Conservation (phyloP, 306 rosid species). For the Vicia villosa region DNA sequence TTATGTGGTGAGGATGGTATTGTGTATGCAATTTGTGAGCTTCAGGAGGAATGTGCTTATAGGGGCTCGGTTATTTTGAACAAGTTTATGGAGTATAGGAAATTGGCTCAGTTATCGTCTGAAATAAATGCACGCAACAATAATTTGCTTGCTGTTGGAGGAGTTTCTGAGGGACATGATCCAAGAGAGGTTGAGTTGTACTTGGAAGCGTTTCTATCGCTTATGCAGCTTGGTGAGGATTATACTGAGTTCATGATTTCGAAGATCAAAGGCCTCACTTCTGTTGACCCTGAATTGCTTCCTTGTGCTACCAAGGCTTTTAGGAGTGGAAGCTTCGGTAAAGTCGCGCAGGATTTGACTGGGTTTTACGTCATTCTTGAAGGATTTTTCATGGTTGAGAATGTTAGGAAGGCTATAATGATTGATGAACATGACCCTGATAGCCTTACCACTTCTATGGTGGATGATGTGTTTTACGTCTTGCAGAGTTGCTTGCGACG, state of each 20-base stretch:
- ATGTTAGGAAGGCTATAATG: conserved; percentile 85
- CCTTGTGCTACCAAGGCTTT: conserved; percentile 90
- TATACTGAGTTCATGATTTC: conserved; percentile 85
- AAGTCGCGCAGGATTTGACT: conserved; percentile 80
- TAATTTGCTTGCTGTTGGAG: conserved; percentile 80
- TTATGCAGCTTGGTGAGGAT: conserved; percentile 95
- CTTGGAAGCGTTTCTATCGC: conserved; percentile 79
- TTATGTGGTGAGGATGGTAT: conserved; percentile 96
- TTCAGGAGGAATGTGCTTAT: conserved; percentile 93
- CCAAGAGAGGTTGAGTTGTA: conserved; percentile 84
- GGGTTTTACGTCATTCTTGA: conserved; percentile 90
- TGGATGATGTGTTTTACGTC: conserved; percentile 94
- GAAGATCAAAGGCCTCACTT: conserved; percentile 77
- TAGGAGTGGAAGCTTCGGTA: conserved; percentile 85
- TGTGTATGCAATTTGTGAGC: conserved; percentile 92
- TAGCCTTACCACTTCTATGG: conserved; percentile 94
- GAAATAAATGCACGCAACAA: conserved; percentile 82
- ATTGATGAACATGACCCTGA: conserved; percentile 87
- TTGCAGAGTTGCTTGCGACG: conserved; percentile 89
- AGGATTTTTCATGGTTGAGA: conserved; percentile 98
- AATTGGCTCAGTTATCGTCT: conserved; percentile 65
- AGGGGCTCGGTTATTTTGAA: conserved; percentile 80
- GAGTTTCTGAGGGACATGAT: conserved; percentile 75
- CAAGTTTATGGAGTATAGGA: conserved; percentile 93
- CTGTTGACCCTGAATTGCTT: conserved; percentile 81